Evolutionary conservation across 2,329 filamentous ascomycete genomes (phyloP), one percentile per base, ranked within the genome.

Genomic region (Diaporthe citri): DNA sequence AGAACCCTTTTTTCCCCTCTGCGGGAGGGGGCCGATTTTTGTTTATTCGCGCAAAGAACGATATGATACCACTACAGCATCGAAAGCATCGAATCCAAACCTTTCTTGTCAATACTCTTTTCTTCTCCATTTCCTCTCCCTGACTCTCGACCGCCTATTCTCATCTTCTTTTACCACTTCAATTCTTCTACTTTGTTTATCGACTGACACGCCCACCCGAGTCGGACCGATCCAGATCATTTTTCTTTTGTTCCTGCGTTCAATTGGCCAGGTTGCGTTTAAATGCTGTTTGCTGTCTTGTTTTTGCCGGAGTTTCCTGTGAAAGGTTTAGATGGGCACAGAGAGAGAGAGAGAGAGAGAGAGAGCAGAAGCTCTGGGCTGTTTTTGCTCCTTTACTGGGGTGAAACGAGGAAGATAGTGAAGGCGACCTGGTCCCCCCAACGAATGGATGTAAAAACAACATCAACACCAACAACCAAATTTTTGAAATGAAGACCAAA

Each of bases 31-130:
- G 59, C 28, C 59, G 46, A 48, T 46, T 72, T 74, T 76, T 72
- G 55, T 75, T 75, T 74, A 73, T 75, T 75, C 51, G 59, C 57
- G 46, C 56, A 71, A 72, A 74, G 60, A 76, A 75, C 75, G 74
- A 75, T 72, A 77, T 77, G 76, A 77, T 77, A 77, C 76, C 76
- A 77, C 71, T 74, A 70, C 74, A 77, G 74, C 71, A 75, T 73
- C 67, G 74, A 77, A 73, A 75, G 75, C 73, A 75, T 75, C 74
- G 57, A 75, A 72, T 76, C 62, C 62, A 56, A 48, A 52, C 59
- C 64, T 55, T 75, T 73, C 52, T 71, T 75, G 75, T 76, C 59
- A 60, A 72, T 74, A 76, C 59, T 71, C 67, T 73, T 57, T 55
- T 59, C 8, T 39, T 46, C 25, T 46, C 25, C 39, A 13, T 34